Evolutionary conservation across 768 basidiomycete species (phyloP).

Genomic region (Phlegmacium glaucopus): DNA sequence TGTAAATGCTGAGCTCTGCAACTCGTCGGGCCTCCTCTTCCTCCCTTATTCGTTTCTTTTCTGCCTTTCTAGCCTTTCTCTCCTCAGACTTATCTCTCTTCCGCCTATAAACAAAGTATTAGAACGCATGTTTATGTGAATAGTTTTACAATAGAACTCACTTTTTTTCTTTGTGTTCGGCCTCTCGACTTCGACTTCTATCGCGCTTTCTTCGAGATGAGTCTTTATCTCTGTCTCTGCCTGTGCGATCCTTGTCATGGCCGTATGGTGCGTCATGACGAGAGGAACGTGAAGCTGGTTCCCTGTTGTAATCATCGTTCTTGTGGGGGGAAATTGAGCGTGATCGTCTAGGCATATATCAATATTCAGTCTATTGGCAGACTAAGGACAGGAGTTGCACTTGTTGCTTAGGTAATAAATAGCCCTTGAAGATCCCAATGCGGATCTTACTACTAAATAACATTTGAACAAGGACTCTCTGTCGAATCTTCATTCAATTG

Average conservation of each 20-base stretch:
- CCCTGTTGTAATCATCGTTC: conserved; percentile 35
- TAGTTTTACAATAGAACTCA: conserved; percentile 22
- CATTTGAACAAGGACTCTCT: too few species aligned
- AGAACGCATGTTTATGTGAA: conserved; percentile 6
- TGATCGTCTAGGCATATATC: conserved; percentile 46
- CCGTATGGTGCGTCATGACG: conserved; percentile 27
- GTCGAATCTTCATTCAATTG: too few species aligned
- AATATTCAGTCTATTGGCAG: neutral
- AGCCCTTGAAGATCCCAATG: too few species aligned
- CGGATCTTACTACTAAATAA: too few species aligned
- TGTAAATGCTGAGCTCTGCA: conserved; percentile 94
- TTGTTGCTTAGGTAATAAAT: too few species aligned
- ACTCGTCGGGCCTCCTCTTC: conserved; percentile 91
- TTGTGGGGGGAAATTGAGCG: conserved; percentile 49
- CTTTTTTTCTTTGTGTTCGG: conserved; percentile 44
- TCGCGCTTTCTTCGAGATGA: conserved; percentile 17
- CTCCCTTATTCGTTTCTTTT: conserved; percentile 78
- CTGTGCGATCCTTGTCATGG: conserved; percentile 30
- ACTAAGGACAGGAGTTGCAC: too few species aligned
- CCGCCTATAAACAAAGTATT: conserved; percentile 41
- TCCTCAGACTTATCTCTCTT: conserved; percentile 89
- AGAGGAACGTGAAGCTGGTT: conserved; percentile 32
- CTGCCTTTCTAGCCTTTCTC: conserved; percentile 78
- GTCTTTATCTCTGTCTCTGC: conserved; percentile 23
- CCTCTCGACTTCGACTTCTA: conserved; percentile 36